Evolutionary conservation across 179 eudicot species (phyloP), one percentile per base, ranked within the genome.

Genomic region (Beta corolliflora): DNA sequence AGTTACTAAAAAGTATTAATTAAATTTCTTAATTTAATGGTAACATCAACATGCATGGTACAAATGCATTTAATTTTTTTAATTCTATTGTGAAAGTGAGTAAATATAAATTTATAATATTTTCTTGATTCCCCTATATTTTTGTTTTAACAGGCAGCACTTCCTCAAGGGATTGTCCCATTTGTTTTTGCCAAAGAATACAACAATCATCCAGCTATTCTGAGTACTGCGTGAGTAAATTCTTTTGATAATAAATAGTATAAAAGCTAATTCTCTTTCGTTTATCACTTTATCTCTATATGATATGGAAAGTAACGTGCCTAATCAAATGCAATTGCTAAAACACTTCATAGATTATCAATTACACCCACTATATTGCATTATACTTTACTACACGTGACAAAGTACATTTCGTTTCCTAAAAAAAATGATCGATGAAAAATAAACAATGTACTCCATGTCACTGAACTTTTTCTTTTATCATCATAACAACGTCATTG

Each of bases 91-190:
- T 23, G 36, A 31, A 29, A 66, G 18, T 14, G 5, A 6, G 1
- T 29, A 56, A 5, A 54, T 31, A 31, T 31, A n/a, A 31, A 31
- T 31, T 78, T 21, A 0, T 71, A 12, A 4, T 7, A 7, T 55
- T 18, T 13, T 18, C 3, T 14, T 73, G 48, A 1, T 54, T 56
- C 36, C 36, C 36, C 60, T 23, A 53, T 50, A 31, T 29, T 41
- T 63, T 14, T 3, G 4, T 1, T 66, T 41, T 0, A 3, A 73
- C 21, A 87, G 90, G 90, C 90, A 13, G 85, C 90, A 13, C 88
- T 88, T 77, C 90, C 90, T 41, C 90, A 85, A 81, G 90, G 90
- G 67, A 88, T 88, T 59, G 90, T 88, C 45, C 89, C 89, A 7
- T 87, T 87, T 52, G 89, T 87, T 29, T 87, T 87, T 68, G 86